Evolutionary conservation across 1,284 basidiomycete species (phyloP).

Genomic region (Heterobasidion parviporum): DNA sequence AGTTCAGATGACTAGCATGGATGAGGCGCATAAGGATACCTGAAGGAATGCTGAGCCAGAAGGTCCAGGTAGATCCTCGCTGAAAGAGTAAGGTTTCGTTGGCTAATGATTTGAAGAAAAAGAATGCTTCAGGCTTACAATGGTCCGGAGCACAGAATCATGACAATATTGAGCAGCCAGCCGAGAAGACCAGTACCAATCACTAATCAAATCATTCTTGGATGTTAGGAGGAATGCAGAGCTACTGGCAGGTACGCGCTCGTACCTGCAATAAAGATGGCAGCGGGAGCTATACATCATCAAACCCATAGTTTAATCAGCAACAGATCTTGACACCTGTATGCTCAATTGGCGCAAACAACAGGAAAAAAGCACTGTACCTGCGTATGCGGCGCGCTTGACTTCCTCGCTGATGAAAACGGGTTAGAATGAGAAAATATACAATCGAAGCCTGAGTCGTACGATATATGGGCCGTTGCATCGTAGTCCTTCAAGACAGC

Average conservation of each 20-base stretch:
- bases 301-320: slow-evolving; percentile 3
- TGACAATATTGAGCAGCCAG: slow-evolving; percentile 77
- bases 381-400: slow-evolving; percentile 80
- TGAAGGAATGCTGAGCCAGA: slow-evolving; percentile 67
- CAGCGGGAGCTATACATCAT: slow-evolving; percentile 45
- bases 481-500: slow-evolving; percentile 46
- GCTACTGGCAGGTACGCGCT: slow-evolving; percentile 1
- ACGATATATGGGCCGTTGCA: slow-evolving; percentile 85
- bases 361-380: slow-evolving; percentile 22
- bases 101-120: background rate
- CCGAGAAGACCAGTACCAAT: slow-evolving; percentile 78
- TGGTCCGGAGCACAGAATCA: slow-evolving; percentile 77
- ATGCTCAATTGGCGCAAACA: background rate
- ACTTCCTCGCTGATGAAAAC: slow-evolving; percentile 67
- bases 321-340: background rate
- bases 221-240: background rate
- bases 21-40: slow-evolving; percentile 25
- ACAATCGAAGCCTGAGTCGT: slow-evolving; percentile 18
- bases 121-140: slow-evolving; percentile 30
- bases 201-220: slow-evolving; percentile 30
- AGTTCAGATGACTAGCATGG: background rate
- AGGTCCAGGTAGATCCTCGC: slow-evolving; percentile 53
- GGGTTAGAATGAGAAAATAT: background rate
- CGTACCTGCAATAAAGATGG: slow-evolving; percentile 78
- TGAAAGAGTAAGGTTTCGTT: slow-evolving; percentile 14